phyloP scores from a whole-genome alignment of 2,329 filamentous ascomycete genomes.

The Geosmithia flava region DNA sequence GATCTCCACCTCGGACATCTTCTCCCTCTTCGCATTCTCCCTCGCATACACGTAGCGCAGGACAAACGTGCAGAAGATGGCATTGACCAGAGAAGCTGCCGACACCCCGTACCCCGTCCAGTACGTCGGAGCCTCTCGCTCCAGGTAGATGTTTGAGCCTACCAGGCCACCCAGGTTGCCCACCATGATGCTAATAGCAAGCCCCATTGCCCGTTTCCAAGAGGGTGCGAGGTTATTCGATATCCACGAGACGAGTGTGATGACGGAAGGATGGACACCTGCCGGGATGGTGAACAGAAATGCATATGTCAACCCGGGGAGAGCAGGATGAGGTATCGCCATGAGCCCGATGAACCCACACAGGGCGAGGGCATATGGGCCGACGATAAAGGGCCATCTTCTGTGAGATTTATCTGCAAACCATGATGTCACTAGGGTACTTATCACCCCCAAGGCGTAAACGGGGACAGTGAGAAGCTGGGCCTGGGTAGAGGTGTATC shows the following conservation, averaged over 20 bases:
- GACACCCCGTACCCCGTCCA: constrained; percentile 4
- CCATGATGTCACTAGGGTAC: constrained; percentile 4
- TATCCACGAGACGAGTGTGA: constrained; percentile 7
- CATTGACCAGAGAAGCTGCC: not conserved
- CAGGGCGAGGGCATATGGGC: constrained; percentile 4
- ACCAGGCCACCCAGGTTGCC: constrained; percentile 4
- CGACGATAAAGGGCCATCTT: constrained; percentile 5
- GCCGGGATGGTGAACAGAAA: constrained; percentile 11
- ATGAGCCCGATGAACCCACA: constrained; percentile 5
- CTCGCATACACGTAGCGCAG: not conserved
- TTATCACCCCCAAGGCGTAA: constrained; percentile 2
- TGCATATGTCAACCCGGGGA: constrained; percentile 13
- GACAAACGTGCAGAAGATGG: constrained; percentile 1
- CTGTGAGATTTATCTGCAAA: constrained; percentile 3
- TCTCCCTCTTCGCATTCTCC: constrained; percentile 9
- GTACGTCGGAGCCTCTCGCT: constrained; percentile 3
- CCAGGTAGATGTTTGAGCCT: constrained; percentile 5
- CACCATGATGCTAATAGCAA: constrained; percentile 5
- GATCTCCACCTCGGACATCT: constrained; percentile 7
- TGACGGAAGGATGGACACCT: constrained; percentile 16
- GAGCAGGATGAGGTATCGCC: constrained; percentile 5
- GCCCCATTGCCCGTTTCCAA: constrained; percentile 6
- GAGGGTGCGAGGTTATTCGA: constrained; percentile 6
- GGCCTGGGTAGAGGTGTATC: constrained; percentile 17
- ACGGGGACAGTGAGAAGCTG: constrained; percentile 9